These are phyloP conservation scores for Cadophora sp. DNA, from an alignment of 2,329 filamentous ascomycete genomes.

Conservation along the genomic window DNA sequence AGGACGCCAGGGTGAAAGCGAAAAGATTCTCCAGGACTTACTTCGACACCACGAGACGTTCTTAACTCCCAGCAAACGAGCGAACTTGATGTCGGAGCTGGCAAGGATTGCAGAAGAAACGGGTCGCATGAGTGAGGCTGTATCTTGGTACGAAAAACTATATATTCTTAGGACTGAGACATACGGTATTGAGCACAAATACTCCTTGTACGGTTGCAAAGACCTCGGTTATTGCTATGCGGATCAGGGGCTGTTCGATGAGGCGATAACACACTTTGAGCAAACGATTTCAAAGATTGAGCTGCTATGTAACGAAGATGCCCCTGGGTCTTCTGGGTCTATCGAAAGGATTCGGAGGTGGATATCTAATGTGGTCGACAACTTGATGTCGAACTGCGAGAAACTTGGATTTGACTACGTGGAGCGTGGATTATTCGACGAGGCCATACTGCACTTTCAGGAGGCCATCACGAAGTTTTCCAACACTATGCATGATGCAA, in stretches of 20 bases:
- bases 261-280: conserved; percentile 1
- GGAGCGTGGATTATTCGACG: background rate
- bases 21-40: background rate
- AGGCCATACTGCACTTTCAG: background rate
- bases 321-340: background rate
- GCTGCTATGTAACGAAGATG: background rate
- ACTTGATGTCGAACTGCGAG: background rate
- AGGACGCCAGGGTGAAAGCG: background rate
- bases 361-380: background rate
- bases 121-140: conserved; percentile 2
- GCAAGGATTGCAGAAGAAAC: background rate
- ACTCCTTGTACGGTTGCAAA: background rate
- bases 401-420: background rate
- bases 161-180: background rate
- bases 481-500: too few species aligned
- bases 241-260: conserved; percentile 4
- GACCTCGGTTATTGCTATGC: conserved; percentile 11
- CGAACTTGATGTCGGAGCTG: background rate
- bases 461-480: background rate
- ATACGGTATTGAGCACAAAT: conserved; percentile 7
- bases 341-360: background rate
- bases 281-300: background rate
- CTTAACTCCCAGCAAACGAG: background rate
- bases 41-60: background rate
- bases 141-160: conserved; percentile 1